phyloP scores from a whole-genome alignment of 192 early-diverging fungal species.

The Kappamyces sp. region DNA sequence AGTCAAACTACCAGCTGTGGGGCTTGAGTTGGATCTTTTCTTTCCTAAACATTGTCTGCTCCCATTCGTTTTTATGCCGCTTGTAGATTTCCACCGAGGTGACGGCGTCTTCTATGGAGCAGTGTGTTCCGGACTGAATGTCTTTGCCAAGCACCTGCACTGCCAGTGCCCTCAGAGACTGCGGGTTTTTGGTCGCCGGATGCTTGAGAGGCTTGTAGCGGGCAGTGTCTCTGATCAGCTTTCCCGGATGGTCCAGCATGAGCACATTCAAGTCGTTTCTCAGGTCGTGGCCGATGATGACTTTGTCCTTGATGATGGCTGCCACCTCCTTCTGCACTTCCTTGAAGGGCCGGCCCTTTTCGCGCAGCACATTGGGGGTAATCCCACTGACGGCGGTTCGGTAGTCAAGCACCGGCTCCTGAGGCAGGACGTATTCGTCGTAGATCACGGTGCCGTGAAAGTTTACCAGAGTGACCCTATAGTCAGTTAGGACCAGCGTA shows the following conservation, averaged over 20 bases:
- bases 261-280: conserved; percentile 78
- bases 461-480: conserved; percentile 91
- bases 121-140: conserved; percentile 85
- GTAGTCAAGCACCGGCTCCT: conserved; percentile 85
- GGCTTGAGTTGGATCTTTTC: conserved; percentile 26
- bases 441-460: conserved; percentile 79
- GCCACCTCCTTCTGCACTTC: conserved; percentile 75
- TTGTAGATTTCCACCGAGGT: conserved; percentile 86
- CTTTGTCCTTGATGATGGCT: conserved; percentile 72
- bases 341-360: conserved; percentile 48
- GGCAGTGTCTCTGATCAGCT: conserved; percentile 78
- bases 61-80: conserved; percentile 79
- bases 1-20: conserved; percentile 4
- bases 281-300: conserved; percentile 89
- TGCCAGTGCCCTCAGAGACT: conserved; percentile 71
- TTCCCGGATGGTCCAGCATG: conserved; percentile 71
- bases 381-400: conserved; percentile 90
- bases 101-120: conserved; percentile 84
- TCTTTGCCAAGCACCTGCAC: conserved; percentile 64
- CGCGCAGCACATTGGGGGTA: conserved; percentile 61
- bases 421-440: conserved; percentile 79
- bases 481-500: no score
- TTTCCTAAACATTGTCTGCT: conserved; percentile 34
- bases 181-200: conserved; percentile 54
- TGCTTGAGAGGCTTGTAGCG: conserved; percentile 69